Evolutionary conservation across 2,329 filamentous ascomycete genomes (phyloP).

Genomic region (Scytalidium sp.): DNA sequence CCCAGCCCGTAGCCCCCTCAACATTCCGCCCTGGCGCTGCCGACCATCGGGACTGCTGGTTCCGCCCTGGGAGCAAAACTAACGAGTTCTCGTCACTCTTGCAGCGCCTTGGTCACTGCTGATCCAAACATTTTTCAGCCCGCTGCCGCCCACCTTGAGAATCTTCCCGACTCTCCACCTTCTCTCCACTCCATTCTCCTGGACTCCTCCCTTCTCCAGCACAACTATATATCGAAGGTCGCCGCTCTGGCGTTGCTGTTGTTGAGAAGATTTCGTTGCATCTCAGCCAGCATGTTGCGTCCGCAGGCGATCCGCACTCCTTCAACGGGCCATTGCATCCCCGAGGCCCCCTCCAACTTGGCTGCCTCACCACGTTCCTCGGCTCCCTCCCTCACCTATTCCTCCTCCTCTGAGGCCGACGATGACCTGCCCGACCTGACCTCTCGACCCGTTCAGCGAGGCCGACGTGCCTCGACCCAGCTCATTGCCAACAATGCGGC

Average conservation of each 20-base stretch:
- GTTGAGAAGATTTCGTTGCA: neutral
- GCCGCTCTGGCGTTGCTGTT: neutral
- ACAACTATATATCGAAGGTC: too few relatives aligned
- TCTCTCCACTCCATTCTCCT: conserved; percentile 8
- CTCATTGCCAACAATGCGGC: conserved; percentile 62
- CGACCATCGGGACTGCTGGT: neutral
- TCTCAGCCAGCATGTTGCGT: conserved; percentile 20
- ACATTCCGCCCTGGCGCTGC: too few relatives aligned
- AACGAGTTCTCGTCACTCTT: neutral
- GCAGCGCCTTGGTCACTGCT: too few relatives aligned
- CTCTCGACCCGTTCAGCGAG: conserved; percentile 31
- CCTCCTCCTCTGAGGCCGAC: conserved; percentile 58
- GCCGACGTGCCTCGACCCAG: conserved; percentile 65
- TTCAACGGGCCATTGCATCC: conserved; percentile 28
- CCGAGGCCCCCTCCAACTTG: conserved; percentile 17
- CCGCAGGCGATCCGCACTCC: conserved; percentile 19
- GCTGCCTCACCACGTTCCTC: conserved; percentile 41
- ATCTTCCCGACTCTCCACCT: conserved; percentile 3
- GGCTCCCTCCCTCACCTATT: conserved; percentile 61
- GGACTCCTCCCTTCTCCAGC: too few relatives aligned
- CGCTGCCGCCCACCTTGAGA: neutral
- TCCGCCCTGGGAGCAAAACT: too few relatives aligned
- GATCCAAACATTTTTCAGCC: neutral
- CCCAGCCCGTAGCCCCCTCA: too few relatives aligned
- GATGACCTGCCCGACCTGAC: conserved; percentile 42